phyloP scores from a whole-genome alignment of 2,329 filamentous ascomycete species.

The Arthrobotrys megalospora region DNA sequence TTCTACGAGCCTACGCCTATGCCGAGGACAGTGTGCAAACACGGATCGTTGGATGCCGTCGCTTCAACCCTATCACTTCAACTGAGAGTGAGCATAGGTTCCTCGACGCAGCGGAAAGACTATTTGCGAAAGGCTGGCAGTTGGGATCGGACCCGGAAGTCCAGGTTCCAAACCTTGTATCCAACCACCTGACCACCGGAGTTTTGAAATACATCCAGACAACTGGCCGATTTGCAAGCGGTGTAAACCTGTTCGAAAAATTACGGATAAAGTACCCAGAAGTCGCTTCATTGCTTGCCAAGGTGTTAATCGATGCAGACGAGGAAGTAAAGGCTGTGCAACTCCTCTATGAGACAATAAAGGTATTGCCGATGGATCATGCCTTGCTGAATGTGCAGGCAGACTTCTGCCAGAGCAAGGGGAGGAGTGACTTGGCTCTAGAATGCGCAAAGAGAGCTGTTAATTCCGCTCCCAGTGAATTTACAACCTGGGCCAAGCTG shows the following conservation, averaged over 20 bases:
- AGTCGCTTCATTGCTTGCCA: constrained; percentile 91
- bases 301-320: constrained; percentile 92
- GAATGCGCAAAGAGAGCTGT: constrained; percentile 96
- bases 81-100: constrained; percentile 99
- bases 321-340: constrained; percentile 97
- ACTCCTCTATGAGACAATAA: constrained; percentile 86
- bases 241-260: constrained; percentile 98
- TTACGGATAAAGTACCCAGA: constrained; percentile 90
- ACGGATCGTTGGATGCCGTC: constrained; percentile 95
- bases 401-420: constrained; percentile 90
- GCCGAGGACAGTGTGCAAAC: constrained; percentile 96
- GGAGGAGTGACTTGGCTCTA: constrained; percentile 86
- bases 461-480: constrained; percentile 94
- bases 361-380: constrained; percentile 97
- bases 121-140: constrained; percentile 97
- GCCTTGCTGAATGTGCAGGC: constrained; percentile 95
- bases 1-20: constrained; percentile 94
- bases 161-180: constrained; percentile 96
- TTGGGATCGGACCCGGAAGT: constrained; percentile 96
- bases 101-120: constrained; percentile 89
- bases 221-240: constrained; percentile 92
- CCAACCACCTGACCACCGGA: constrained; percentile 88
- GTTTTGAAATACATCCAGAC: constrained; percentile 95
- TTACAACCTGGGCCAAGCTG: constrained; percentile 93
- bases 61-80: constrained; percentile 97